Evolutionary conservation across 1,139 yeast genomes (phyloP), one percentile per base, ranked within the genome.

Genomic region (Protomyces pachydermus): DNA sequence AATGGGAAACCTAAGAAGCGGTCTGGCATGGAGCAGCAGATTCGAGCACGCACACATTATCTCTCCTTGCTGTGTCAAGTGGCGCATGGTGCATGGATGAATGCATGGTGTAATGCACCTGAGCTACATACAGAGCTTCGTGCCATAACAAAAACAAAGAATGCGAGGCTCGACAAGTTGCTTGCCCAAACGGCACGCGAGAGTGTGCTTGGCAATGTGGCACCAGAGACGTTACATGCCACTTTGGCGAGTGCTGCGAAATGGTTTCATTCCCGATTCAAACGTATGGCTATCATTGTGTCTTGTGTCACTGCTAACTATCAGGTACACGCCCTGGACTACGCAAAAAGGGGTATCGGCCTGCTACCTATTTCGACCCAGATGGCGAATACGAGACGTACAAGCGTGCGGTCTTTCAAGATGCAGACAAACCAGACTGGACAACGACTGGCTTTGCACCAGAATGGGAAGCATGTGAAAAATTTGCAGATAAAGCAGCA

Each of bases 21-120:
- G 25, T 74, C 77, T 63, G 73, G 80, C 2, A 79, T 85, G 23
- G 70, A 81, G 39, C 80, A 85, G 82, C 91, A 87, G 69, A 77
- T 87, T 35, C 77, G 97, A 35, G 75, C 77, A 55, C 67, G 73
- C 0, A 74, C 84, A 14, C 97, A 91, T 73, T 80, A 83, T 74
- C 71, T 81, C 66, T 82, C 83, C 68, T 69, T 91, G 2, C 76
- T 82, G 16, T 72, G 81, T 54, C 81, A 88, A 81, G 73, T 87
- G 37, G 74, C 80, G 3, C 95, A 88, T 73, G 95, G 91, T 0
- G 78, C 79, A 0, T 69, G 83, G 2, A 78, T 95, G 20, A 91
- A 90, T 72, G 70, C 75, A n/a, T 90, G 97, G 96, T 81, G 90
- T 67, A 85, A 83, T 68, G 83, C 84, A 69, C 70, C 73, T 3